Evolutionary conservation across 1,284 basidiomycete genomes (phyloP), one percentile per base, ranked within the genome.

Genomic region (Athelia sp.): DNA sequence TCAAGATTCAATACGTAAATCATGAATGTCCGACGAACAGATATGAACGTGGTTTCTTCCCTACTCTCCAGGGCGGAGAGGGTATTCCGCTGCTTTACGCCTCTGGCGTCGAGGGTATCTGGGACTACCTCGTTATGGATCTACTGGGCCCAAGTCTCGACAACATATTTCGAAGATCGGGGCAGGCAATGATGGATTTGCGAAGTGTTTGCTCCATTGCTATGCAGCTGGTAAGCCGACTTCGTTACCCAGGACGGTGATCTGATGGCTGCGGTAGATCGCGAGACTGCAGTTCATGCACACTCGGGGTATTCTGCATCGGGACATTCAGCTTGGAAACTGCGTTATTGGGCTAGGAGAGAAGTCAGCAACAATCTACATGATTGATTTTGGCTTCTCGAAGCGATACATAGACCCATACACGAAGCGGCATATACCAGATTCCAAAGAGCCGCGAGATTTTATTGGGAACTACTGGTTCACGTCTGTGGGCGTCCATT

Each of bases 401-500:
- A 89, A 88, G 59, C 74, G 74, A 42, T 89, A 86, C 55, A 79
- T 88, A 55, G 83, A 89, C 63, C 74, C 72, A 17, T 52, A 63
- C 35, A 86, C 84, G 3, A 71, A 66, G 31, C 73, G 76, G 21
- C 86, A 89, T 56, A 84, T 89, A 50, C 76, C 80, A 17, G 81
- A 88, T 52, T 81, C 79, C 56, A 81, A 75, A 53, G 63, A 60
- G 10, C 81, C 81, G 58, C 78, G 84, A 36, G 82, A 87, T 58
- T 89, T 89, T 56, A 81, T 89, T 45, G 86, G 86, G 23, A 89
- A 89, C 59, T 89, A 88, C 60, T 89, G 85, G 85, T 89, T 89
- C 61, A 68, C 71, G 4, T 88, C 86, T 15, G 77, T 88, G 6
- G 77, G 75, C 44, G 87, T 89, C 2, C 86, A 89, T 62, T 89